Conservation (phyloP, 2,329 filamentous ascomycete genomes). For the Alternaria longipes region DNA sequence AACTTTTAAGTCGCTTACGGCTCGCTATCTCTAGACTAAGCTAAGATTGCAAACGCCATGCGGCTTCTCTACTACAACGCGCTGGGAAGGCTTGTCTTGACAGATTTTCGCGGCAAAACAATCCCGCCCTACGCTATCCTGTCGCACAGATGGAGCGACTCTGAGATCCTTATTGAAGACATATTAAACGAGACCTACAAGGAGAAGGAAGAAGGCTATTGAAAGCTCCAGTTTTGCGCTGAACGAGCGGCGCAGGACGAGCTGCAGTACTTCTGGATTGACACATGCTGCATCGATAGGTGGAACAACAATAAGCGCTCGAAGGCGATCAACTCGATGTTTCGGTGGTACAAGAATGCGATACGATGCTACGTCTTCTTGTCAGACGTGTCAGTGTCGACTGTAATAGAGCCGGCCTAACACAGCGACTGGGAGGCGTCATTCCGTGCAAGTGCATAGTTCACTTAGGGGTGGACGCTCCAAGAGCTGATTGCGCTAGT, state of each 20-base stretch:
- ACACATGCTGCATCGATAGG: constrained; percentile 37
- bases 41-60: constrained; percentile 12
- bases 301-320: constrained; percentile 23
- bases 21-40: neutral
- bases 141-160: constrained; percentile 46
- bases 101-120: constrained; percentile 23
- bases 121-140: constrained; percentile 46
- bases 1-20: neutral
- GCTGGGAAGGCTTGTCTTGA: constrained; percentile 17
- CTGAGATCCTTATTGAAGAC: constrained; percentile 42
- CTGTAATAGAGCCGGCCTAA: neutral
- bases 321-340: constrained; percentile 19
- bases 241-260: constrained; percentile 26
- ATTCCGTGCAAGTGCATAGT: constrained; percentile 23
- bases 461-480: neutral
- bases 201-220: constrained; percentile 22
- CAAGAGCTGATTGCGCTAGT: neutral
- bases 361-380: constrained; percentile 31
- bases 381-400: constrained; percentile 23
- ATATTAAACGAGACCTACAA: constrained; percentile 21
- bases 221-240: constrained; percentile 32
- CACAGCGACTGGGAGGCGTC: constrained; percentile 21
- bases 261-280: constrained; percentile 35
- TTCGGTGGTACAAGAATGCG: constrained; percentile 28
- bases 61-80: constrained; percentile 23